Evolutionary conservation across 2,329 filamentous ascomycete species (phyloP).

Genomic region (Arthroderma sp.): DNA sequence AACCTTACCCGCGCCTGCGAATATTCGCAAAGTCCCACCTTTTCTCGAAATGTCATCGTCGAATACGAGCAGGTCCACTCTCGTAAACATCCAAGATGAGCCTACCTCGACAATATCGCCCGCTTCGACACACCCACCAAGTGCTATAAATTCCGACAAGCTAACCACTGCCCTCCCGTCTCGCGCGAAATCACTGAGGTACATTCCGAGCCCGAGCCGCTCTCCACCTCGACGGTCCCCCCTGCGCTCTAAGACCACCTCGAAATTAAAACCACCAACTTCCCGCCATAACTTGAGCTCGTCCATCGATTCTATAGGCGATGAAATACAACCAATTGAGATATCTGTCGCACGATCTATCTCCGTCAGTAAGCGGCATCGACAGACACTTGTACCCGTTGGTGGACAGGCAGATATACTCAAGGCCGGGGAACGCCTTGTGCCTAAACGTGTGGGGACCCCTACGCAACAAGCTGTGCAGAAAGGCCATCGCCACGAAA

Average conservation of each 20-base stretch:
- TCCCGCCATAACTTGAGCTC: conserved; percentile 5
- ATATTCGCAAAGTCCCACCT: background rate
- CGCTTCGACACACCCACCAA: no score
- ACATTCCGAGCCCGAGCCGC: no score
- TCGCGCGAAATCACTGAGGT: no score
- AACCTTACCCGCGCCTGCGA: background rate
- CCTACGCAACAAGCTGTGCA: conserved; percentile 19
- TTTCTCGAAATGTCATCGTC: background rate
- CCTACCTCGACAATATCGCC: no score
- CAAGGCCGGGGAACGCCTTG: conserved; percentile 17
- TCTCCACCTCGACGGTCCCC: no score
- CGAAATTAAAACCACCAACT: background rate
- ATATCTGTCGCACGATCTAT: conserved; percentile 28
- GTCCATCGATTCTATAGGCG: conserved; percentile 6
- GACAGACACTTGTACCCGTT: conserved; percentile 26
- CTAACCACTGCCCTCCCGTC: no score
- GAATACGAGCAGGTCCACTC: background rate
- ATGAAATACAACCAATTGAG: conserved; percentile 16
- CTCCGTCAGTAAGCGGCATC: conserved; percentile 22
- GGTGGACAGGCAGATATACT: conserved; percentile 14
- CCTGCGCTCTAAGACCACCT: no score
- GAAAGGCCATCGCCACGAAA: conserved; percentile 12
- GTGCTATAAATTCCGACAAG: no score
- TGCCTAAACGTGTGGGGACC: conserved; percentile 14
- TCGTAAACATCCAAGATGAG: background rate